Conservation (phyloP, 257 asterid species). For the Coffea eugenioides region DNA sequence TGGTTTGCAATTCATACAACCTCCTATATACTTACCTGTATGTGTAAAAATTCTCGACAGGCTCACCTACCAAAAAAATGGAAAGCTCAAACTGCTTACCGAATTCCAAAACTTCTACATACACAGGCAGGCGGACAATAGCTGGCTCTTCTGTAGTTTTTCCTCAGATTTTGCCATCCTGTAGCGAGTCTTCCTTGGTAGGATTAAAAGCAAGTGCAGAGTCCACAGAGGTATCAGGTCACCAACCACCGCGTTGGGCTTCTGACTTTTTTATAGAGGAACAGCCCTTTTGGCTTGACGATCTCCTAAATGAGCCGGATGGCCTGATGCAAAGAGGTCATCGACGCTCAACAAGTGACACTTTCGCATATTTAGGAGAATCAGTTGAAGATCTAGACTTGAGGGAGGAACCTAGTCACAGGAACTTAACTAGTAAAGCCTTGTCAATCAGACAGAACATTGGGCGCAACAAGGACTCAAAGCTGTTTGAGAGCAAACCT, state of each 20-base stretch:
- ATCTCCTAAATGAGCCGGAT: slow-evolving; percentile 64
- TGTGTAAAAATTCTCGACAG: not conserved
- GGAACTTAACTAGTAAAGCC: slow-evolving; percentile 17
- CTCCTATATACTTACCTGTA: not conserved
- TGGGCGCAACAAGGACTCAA: slow-evolving; percentile 10
- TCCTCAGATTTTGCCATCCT: slow-evolving; percentile 24
- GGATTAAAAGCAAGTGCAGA: slow-evolving; percentile 25
- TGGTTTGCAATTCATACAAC: not conserved
- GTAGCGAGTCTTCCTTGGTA: slow-evolving; percentile 16
- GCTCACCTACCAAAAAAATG: slow-evolving; percentile 13
- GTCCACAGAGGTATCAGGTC: slow-evolving; percentile 18
- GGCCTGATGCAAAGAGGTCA: slow-evolving; percentile 36
- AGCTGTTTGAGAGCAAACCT: slow-evolving; percentile 22
- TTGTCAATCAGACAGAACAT: slow-evolving; percentile 18
- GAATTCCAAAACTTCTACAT: slow-evolving; percentile 10
- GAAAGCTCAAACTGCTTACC: slow-evolving; percentile 20
- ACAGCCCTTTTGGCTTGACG: slow-evolving; percentile 84
- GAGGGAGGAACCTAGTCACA: slow-evolving; percentile 29
- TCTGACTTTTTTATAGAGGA: slow-evolving; percentile 65
- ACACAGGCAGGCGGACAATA: slow-evolving; percentile 14
- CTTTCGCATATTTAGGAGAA: slow-evolving; percentile 50
- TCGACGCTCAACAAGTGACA: slow-evolving; percentile 74
- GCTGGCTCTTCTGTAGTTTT: slow-evolving; percentile 24
- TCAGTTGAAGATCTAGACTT: slow-evolving; percentile 22
- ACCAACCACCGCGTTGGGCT: slow-evolving; percentile 57